These are phyloP conservation scores for Bathelium albidoporum DNA, from an alignment of 495 filamentous ascomycete genomes.

Conservation along the genomic window DNA sequence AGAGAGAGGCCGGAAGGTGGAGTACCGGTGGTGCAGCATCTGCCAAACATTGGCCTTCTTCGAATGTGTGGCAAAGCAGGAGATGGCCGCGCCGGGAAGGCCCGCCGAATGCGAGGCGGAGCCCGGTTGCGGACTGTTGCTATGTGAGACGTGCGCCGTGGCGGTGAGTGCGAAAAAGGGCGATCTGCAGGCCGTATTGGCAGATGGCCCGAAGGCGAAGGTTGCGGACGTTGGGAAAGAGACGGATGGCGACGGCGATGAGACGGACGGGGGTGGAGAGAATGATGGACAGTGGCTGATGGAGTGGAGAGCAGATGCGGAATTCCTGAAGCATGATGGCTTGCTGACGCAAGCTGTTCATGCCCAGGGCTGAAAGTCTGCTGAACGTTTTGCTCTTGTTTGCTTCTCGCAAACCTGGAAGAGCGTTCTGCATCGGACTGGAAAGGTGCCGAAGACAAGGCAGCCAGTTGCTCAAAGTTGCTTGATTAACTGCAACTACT, in stretches of 20 bases:
- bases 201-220: constrained; percentile 5
- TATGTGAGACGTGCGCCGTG: constrained; percentile 33
- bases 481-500: no score
- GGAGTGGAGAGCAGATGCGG: constrained; percentile 33
- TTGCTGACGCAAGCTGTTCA: constrained; percentile 12
- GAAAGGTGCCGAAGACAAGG: no score
- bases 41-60: constrained; percentile 34
- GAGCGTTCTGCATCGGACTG: no score
- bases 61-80: constrained; percentile 23
- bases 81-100: constrained; percentile 13
- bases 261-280: constrained; percentile 12
- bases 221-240: constrained; percentile 9
- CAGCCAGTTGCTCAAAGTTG: no score
- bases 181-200: constrained; percentile 25
- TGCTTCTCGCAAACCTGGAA: no score
- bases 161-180: constrained; percentile 22
- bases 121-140: constrained; percentile 33
- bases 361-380: background rate
- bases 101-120: constrained; percentile 7
- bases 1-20: background rate
- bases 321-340: constrained; percentile 24
- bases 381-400: no score
- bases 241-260: constrained; percentile 5
- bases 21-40: constrained; percentile 33
- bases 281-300: constrained; percentile 11